Evolutionary conservation across 2,329 filamentous ascomycete genomes (phyloP).

Genomic region (Fusarium sp.): DNA sequence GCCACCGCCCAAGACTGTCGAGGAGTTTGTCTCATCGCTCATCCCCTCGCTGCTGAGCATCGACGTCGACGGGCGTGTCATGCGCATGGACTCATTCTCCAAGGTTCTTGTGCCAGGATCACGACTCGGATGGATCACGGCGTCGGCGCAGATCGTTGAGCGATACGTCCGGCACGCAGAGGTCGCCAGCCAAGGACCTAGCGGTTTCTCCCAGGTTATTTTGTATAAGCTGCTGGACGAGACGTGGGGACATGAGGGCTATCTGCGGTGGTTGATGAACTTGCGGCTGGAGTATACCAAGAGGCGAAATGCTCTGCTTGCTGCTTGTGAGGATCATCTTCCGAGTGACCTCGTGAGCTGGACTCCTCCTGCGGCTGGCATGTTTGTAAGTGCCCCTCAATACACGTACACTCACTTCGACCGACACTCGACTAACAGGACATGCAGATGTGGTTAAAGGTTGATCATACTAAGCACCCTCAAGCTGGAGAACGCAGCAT

Average conservation of each 20-base stretch:
- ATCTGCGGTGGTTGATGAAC: slow-evolving; percentile 88
- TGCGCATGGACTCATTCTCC: slow-evolving; percentile 93
- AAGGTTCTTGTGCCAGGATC: slow-evolving; percentile 90
- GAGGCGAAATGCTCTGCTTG: slow-evolving; percentile 80
- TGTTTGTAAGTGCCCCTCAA: slow-evolving; percentile 82
- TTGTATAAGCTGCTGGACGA: slow-evolving; percentile 93
- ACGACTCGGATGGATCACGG: slow-evolving; percentile 89
- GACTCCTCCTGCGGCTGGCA: slow-evolving; percentile 84
- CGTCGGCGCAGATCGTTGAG: slow-evolving; percentile 85
- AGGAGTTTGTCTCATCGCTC: slow-evolving; percentile 75
- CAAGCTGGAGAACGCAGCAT: slow-evolving; percentile 64
- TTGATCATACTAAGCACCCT: slow-evolving; percentile 77
- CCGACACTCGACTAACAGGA: neutral
- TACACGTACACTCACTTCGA: neutral
- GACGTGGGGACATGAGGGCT: slow-evolving; percentile 92
- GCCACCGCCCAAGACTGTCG: slow-evolving; percentile 69
- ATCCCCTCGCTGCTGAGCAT: slow-evolving; percentile 80
- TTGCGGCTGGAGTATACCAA: slow-evolving; percentile 84
- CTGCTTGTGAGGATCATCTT: slow-evolving; percentile 82
- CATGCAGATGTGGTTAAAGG: slow-evolving; percentile 75
- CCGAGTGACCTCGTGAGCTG: slow-evolving; percentile 82
- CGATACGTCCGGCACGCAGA: slow-evolving; percentile 86
- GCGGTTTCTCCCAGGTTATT: slow-evolving; percentile 84
- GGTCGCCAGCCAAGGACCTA: slow-evolving; percentile 85
- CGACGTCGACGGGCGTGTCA: slow-evolving; percentile 87